Evolutionary conservation across 108 stramenopile species (phyloP), one percentile per base, ranked within the genome.

Genomic region (Cyclotella kingstonii): DNA sequence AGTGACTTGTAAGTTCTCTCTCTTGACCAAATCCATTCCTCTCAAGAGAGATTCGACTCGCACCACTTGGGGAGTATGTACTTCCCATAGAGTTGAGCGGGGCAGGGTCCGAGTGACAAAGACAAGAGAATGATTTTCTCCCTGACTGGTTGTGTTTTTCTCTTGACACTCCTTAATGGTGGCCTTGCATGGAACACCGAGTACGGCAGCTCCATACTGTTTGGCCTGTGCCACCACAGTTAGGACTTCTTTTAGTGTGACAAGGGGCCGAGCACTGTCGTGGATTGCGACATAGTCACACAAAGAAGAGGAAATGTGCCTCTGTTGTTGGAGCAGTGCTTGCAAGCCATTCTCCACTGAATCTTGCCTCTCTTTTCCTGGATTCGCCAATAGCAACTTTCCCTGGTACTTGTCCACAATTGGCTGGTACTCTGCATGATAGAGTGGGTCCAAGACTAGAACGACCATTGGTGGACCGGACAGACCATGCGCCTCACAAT

Each of bases 111-210:
- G 47, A 38, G 59, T 43, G 8, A 97, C 93, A 36, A 83, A 80
- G 8, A 69, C 40, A n/a, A n/a, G n/a, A n/a, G n/a, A n/a, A n/a
- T n/a, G n/a, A n/a, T n/a, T n/a, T n/a, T n/a, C n/a, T n/a, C n/a
- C n/a, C n/a, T n/a, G n/a, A n/a, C n/a, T n/a, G n/a, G n/a, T n/a
- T n/a, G n/a, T n/a, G n/a, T n/a, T n/a, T n/a, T n/a, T n/a, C n/a
- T 95, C 94, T 6, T 79, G 91, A 22, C 79, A 82, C 58, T 95
- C 94, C 70, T 97, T 97, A 50, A 97, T 95, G 41, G 96, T 97
- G 2, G 94, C 94, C 69, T 97, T 97, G 83, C 95, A 94, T 0
- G 91, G 93, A n/a, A 97, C 96, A 14, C 94, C 96, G 40, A 97
- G 60, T 7, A 95, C 94, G 6, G 96, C 94, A 5, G 96, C 96